Conservation (phyloP, 148 eudicot species). For the Silene uniflora region DNA sequence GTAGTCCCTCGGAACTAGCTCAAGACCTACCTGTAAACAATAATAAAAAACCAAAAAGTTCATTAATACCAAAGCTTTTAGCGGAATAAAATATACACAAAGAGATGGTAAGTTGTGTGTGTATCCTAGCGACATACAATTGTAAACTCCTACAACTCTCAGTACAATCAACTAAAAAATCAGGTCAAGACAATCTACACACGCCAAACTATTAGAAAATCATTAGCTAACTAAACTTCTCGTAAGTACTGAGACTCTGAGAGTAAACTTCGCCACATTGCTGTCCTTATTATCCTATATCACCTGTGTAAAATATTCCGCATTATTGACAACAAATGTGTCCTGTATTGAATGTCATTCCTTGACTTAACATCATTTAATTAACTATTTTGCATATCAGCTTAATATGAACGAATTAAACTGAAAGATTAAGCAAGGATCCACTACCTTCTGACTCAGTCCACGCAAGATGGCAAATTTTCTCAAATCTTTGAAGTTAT, state of each 20-base stretch:
- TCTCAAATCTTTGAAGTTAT: slow-evolving; percentile 77
- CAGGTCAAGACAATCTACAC: no score
- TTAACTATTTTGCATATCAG: background rate
- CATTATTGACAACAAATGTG: no score
- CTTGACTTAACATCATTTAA: no score
- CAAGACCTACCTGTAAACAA: slow-evolving; percentile 78
- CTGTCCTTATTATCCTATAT: background rate
- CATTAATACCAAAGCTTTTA: background rate
- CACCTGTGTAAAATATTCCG: no score
- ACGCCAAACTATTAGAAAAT: no score
- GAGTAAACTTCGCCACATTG: background rate
- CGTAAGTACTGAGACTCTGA: background rate
- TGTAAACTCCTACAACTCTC: no score
- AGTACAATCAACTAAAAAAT: no score
- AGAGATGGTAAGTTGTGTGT: background rate
- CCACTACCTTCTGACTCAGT: slow-evolving; percentile 86
- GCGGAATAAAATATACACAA: no score
- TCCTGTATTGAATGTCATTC: no score
- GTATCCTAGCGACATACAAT: no score
- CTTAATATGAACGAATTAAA: background rate
- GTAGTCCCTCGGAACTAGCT: slow-evolving; percentile 91
- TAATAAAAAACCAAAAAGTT: background rate
- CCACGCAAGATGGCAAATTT: slow-evolving; percentile 95
- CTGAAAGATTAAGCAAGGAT: background rate
- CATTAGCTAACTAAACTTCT: no score